Percentiles rank a stretch among this genome's conserved stretches.
Evolutionary conservation across 2,329 filamentous ascomycete species (phyloP).

Genomic region (Macrophomina pseudophaseolina): DNA sequence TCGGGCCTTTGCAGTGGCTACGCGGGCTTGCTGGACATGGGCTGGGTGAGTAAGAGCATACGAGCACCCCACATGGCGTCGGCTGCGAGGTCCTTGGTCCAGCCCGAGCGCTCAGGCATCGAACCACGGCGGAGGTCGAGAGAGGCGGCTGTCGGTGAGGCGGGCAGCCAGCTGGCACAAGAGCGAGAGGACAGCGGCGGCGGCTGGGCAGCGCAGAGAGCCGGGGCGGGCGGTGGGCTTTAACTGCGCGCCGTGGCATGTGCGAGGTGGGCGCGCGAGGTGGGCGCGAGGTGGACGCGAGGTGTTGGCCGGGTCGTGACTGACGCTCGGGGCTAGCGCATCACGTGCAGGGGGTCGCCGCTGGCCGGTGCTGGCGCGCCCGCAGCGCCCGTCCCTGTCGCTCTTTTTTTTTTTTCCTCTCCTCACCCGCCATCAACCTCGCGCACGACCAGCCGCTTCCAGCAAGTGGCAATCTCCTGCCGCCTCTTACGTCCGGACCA

Average conservation of each 20-base stretch:
- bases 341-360: conserved; percentile 2
- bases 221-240: neutral
- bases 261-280: neutral
- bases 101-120: conserved; percentile 11
- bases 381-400: neutral
- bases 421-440: neutral
- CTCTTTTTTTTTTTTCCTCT: neutral
- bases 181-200: neutral
- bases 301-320: neutral
- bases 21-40: neutral
- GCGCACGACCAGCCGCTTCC: neutral
- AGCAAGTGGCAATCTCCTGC: conserved; percentile 1
- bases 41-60: conserved; percentile 4
- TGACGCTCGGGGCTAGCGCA: neutral
- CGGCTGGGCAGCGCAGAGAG: neutral
- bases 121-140: neutral
- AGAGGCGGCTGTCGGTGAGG: neutral
- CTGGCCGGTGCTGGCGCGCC: neutral
- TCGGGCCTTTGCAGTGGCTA: neutral
- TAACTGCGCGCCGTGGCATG: neutral
- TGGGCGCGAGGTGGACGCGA: neutral
- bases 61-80: conserved; percentile 16
- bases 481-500: neutral
- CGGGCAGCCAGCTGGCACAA: neutral
- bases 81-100: neutral